Evolutionary conservation across 495 filamentous ascomycete genomes (phyloP), one percentile per base, ranked within the genome.

Genomic region (Trichoderma erinaceum): DNA sequence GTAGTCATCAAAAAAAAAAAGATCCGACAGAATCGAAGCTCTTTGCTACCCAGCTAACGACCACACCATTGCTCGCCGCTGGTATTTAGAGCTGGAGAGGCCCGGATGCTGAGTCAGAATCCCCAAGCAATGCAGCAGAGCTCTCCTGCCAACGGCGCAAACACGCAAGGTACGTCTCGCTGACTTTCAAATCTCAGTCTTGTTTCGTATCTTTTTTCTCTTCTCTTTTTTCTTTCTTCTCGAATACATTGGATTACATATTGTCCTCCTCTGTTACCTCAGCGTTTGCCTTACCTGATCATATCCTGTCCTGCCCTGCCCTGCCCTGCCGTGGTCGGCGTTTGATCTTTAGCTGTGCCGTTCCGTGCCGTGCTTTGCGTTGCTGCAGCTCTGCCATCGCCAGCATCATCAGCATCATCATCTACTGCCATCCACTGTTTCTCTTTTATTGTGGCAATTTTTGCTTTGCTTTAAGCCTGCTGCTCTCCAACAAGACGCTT

Each of bases 41-140:
- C 56, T 25, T 21, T 21, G 50, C 44, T 56, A n/a, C n/a, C n/a
- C n/a, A 23, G 10, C 21, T 21, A 56, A 21, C n/a, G 16, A 56
- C 23, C 21, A 48, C 21, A 48, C 21, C 21, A 56, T 29, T 16
- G 23, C 56, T 21, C 29, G 13, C 23, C n/a, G 27, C 56, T 27
- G 10, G 27, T 21, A 12, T 21, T n/a, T 23, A 56, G 21, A 56
- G 50, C 50, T 56, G 50, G 23, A 11, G 27, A 23, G 56, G 29
- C 56, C 56, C 56, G 56, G 56, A 61, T 61, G 56, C 56, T 61
- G 56, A 61, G 56, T 61, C 56, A 61, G 56, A 61, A n/a, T 61
- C 56, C 12, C 27, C 56, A n/a, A 61, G 56, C 56, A 61, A 61
- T 61, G 56, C 56, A 48, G 44, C 44, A 61, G 56, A 61, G 56